These are phyloP conservation scores for Wickerhamiella hasegawae DNA, from an alignment of 805 yeast genomes.

Conservation along the genomic window DNA sequence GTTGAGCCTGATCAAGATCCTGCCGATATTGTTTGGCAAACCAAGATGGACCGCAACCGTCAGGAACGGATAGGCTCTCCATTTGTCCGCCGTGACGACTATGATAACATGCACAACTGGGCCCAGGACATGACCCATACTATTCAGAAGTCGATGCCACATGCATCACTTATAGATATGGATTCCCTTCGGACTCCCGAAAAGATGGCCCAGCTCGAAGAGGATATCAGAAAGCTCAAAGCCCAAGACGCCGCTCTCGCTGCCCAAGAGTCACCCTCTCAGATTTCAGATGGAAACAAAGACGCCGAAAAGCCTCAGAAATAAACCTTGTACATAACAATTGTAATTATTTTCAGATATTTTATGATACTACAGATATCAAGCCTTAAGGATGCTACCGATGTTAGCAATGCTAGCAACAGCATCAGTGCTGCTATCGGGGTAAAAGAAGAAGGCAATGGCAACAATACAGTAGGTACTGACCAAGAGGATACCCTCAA, in stretches of 20 bases:
- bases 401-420: no score
- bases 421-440: no score
- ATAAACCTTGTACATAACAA: no score
- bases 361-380: no score
- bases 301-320: no score
- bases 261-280: no score
- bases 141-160: constrained; percentile 17
- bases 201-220: constrained; percentile 4
- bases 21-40: constrained; percentile 33
- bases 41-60: constrained; percentile 16
- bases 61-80: constrained; percentile 13
- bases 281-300: no score
- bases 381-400: no score
- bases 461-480: constrained; percentile 80
- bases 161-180: constrained; percentile 20
- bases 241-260: constrained; percentile 5
- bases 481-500: constrained; percentile 86
- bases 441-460: constrained; percentile 78
- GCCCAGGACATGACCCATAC: constrained; percentile 14
- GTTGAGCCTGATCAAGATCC: constrained; percentile 85
- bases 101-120: constrained; percentile 16
- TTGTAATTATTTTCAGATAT: no score
- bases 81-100: constrained; percentile 11
- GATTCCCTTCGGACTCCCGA: constrained; percentile 9
- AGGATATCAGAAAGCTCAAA: constrained; percentile 9